A percentile compares a stretch with the other conserved stretches of the same genome.
phyloP scores from a whole-genome alignment of 2,329 filamentous ascomycete genomes.

The Rhinocladiella similis region DNA sequence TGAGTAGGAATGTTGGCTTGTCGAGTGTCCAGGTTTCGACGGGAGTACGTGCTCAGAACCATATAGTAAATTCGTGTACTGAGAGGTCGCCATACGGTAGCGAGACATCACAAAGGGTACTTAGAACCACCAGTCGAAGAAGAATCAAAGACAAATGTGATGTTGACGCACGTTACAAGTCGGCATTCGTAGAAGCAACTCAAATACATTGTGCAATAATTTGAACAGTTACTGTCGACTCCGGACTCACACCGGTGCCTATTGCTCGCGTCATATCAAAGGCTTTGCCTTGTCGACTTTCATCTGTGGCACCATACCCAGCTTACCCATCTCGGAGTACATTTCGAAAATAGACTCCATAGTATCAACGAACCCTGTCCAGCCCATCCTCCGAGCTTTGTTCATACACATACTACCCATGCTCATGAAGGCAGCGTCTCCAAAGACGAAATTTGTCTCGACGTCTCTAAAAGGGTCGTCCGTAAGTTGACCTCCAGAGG shows the following conservation, averaged over 20 bases:
- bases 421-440: conserved; percentile 24
- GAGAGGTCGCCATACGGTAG: no score
- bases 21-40: no score
- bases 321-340: conserved; percentile 27
- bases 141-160: no score
- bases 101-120: no score
- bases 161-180: no score
- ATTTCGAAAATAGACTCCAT: conserved; percentile 30
- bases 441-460: conserved; percentile 29
- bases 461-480: conserved; percentile 30
- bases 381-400: conserved; percentile 29
- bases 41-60: no score
- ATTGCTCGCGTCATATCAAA: conserved; percentile 14
- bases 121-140: no score
- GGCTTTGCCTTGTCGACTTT: conserved; percentile 28
- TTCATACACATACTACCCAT: conserved; percentile 26
- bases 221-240: no score
- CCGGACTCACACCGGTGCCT: not conserved
- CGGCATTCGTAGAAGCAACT: not conserved
- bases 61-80: no score
- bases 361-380: conserved; percentile 32
- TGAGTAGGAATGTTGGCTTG: no score
- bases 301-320: conserved; percentile 31
- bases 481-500: conserved; percentile 36
- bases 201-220: not conserved